These are phyloP conservation scores for Tetrapisispora iriomotensis DNA, from an alignment of 805 yeast genomes.

Conservation along the genomic window DNA sequence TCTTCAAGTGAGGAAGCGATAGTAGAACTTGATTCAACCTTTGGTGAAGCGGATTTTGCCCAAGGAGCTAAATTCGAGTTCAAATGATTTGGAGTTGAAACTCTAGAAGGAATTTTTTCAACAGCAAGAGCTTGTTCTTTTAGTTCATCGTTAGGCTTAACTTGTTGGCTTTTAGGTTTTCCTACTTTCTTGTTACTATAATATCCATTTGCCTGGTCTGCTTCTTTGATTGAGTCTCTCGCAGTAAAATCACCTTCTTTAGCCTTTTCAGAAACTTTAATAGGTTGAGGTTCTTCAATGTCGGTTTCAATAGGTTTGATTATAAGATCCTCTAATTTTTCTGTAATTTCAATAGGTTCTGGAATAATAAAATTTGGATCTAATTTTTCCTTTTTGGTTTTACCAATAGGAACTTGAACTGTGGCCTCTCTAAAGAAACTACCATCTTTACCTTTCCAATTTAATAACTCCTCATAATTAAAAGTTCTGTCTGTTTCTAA, in stretches of 20 bases:
- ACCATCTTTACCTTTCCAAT: constrained; percentile 17
- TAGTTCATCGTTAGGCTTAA: background rate
- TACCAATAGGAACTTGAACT: constrained; percentile 18
- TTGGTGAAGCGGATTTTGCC: constrained; percentile 15
- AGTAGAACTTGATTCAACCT: constrained; percentile 9
- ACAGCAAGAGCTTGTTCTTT: background rate
- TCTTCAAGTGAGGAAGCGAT: constrained; percentile 11
- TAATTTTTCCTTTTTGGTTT: constrained; percentile 8
- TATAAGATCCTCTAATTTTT: constrained; percentile 5
- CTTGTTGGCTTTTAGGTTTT: background rate
- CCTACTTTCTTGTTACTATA: background rate
- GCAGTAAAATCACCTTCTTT: constrained; percentile 20
- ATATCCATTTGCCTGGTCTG: background rate
- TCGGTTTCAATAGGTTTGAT: background rate
- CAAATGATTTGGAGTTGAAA: constrained; percentile 8
- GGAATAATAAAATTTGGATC: constrained; percentile 4
- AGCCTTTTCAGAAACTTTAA: background rate
- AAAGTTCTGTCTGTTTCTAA: constrained; percentile 8
- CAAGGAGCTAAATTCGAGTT: constrained; percentile 19
- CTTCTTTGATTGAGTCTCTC: constrained; percentile 7
- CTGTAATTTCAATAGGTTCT: background rate
- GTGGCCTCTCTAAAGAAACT: constrained; percentile 20
- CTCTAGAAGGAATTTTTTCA: constrained; percentile 9
- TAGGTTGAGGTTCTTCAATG: background rate
- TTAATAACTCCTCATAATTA: constrained; percentile 21